Conservation (phyloP, 2,329 filamentous ascomycete species). For the Sporothrix luriei region DNA sequence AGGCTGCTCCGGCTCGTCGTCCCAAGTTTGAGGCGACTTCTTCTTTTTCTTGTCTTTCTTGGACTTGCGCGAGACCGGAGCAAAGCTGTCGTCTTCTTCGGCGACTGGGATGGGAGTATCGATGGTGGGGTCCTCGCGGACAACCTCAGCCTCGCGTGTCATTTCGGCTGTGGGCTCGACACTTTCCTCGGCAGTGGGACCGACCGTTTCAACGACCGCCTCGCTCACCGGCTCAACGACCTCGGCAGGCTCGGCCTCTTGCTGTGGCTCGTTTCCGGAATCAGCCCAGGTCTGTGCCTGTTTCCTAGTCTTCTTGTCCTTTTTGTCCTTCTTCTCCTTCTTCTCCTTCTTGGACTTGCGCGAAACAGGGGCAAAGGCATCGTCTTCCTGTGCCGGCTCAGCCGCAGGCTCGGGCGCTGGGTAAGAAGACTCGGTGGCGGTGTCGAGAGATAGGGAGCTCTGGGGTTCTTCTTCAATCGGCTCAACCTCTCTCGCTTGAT, state of each 20-base stretch:
- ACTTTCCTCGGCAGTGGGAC: too few relatives aligned
- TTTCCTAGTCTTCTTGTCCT: conserved; percentile 28
- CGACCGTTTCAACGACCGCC: too few relatives aligned
- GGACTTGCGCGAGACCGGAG: conserved; percentile 21
- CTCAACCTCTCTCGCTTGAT: background rate
- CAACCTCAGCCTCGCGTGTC: too few relatives aligned
- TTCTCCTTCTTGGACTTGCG: conserved; percentile 35
- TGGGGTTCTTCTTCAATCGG: background rate
- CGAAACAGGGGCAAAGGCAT: conserved; percentile 7
- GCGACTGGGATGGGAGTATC: too few relatives aligned
- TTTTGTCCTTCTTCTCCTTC: conserved; percentile 36
- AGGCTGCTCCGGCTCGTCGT: conserved; percentile 11
- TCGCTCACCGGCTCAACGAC: too few relatives aligned
- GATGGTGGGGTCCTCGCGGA: too few relatives aligned
- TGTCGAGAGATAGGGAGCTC: background rate
- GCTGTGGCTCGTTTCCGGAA: background rate
- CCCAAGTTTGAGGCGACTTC: conserved; percentile 17
- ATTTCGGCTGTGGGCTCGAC: too few relatives aligned
- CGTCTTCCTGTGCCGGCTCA: background rate
- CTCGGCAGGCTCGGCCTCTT: background rate
- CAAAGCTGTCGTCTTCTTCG: background rate
- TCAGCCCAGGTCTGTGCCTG: conserved; percentile 19
- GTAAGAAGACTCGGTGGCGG: background rate
- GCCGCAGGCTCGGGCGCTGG: background rate
- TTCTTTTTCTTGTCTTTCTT: conserved; percentile 32